A percentile compares a stretch with the other conserved stretches of the same genome.
Conservation (phyloP, 495 filamentous ascomycete genomes). For the Talaromyces stipitatus region DNA sequence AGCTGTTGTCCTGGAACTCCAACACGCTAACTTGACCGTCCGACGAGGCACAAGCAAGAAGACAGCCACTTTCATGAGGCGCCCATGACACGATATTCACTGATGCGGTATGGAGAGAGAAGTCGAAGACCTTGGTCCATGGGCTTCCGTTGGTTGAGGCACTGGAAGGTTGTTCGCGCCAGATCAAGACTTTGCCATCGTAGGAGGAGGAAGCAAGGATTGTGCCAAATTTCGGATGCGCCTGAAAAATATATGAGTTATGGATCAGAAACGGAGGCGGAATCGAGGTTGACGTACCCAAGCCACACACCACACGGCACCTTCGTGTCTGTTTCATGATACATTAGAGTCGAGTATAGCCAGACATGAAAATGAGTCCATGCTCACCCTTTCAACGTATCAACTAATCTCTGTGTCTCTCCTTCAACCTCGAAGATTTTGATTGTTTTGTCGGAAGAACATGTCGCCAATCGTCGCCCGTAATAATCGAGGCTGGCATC, state of each 20-base stretch:
- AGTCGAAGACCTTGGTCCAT: slow-evolving; percentile 83
- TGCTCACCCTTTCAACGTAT: slow-evolving; percentile 87
- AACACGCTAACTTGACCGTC: slow-evolving; percentile 90
- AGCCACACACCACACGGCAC: slow-evolving; percentile 92
- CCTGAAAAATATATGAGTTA: slow-evolving; percentile 32
- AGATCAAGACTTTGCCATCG: slow-evolving; percentile 97
- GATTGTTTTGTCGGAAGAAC: slow-evolving; percentile 95
- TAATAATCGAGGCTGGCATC: slow-evolving; percentile 99
- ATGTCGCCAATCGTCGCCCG: slow-evolving; percentile 91
- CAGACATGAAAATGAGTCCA: background rate
- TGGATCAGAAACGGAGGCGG: background rate
- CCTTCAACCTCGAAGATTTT: slow-evolving; percentile 99
- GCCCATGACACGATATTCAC: slow-evolving; percentile 96
- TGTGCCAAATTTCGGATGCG: slow-evolving; percentile 96
- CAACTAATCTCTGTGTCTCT: slow-evolving; percentile 79
- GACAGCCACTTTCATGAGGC: slow-evolving; percentile 91
- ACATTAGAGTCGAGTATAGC: background rate
- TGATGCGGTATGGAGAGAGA: slow-evolving; percentile 82
- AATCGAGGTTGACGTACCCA: slow-evolving; percentile 51
- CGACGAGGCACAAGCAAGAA: slow-evolving; percentile 87
- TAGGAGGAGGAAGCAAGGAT: slow-evolving; percentile 92
- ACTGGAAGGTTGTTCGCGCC: slow-evolving; percentile 70
- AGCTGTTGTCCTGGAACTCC: slow-evolving; percentile 90
- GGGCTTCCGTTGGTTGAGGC: slow-evolving; percentile 34
- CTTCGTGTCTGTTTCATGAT: slow-evolving; percentile 63